Evolutionary conservation across 129 eudicot genomes (phyloP).

Genomic region (Saussurea involucrata): DNA sequence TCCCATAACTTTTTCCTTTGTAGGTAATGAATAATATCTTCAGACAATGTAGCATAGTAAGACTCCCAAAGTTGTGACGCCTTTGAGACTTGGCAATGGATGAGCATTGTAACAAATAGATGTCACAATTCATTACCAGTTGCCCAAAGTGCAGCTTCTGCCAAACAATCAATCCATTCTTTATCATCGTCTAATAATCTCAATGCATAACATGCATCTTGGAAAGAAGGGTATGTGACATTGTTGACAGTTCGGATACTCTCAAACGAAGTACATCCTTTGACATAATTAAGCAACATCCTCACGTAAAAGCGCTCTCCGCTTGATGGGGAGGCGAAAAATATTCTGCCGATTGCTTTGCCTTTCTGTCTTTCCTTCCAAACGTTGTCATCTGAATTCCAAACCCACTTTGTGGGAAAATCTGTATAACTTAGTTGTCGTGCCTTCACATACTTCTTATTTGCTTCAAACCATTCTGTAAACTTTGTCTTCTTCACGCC

Average conservation of each 20-base stretch:
- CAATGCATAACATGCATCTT: neutral
- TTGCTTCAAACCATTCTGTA: too few relatives aligned
- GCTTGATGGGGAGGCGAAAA: neutral
- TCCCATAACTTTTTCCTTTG: too few relatives aligned
- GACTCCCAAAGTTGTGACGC: conserved; percentile 2
- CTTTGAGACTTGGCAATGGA: neutral
- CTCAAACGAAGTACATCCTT: neutral
- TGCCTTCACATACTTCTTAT: too few relatives aligned
- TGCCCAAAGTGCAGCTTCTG: neutral
- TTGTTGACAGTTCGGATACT: neutral
- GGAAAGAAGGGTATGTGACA: neutral
- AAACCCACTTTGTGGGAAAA: too few relatives aligned
- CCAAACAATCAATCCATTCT: neutral
- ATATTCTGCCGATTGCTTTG: neutral
- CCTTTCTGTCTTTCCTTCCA: neutral
- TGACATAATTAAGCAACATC: neutral
- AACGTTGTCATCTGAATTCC: neutral
- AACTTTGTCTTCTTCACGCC: too few relatives aligned
- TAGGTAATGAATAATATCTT: too few relatives aligned
- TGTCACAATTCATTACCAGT: neutral
- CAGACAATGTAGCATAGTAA: neutral
- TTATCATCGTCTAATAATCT: neutral
- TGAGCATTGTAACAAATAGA: neutral
- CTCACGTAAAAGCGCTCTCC: conserved; percentile 3
- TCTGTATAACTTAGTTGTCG: too few relatives aligned